These are phyloP conservation scores for Meyerozyma carpophila DNA, from an alignment of 1,139 yeast species.

Conservation along the genomic window DNA sequence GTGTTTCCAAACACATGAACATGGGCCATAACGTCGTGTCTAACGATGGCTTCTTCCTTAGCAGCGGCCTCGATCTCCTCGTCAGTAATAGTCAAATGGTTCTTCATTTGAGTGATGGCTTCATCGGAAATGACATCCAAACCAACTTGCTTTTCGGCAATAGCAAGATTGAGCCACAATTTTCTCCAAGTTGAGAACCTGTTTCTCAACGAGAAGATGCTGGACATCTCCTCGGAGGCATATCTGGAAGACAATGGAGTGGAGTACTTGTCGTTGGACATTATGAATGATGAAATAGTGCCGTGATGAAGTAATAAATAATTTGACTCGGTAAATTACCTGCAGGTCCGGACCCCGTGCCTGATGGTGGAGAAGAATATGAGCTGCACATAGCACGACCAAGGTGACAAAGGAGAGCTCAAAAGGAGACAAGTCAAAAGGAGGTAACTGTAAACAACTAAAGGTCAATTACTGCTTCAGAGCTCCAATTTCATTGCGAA, in stretches of 20 bases:
- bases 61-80: conserved; percentile 87
- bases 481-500: no score
- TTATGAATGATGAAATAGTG: conserved; percentile 4
- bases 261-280: conserved; percentile 62
- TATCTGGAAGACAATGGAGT: conserved; percentile 95
- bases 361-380: neutral
- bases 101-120: conserved; percentile 81
- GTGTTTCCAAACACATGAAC: conserved; percentile 91
- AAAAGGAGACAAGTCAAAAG: no score
- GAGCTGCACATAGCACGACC: no score
- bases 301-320: conserved; percentile 1
- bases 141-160: conserved; percentile 92
- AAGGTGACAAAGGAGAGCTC: no score
- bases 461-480: no score
- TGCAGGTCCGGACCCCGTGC: neutral
- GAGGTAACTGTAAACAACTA: no score
- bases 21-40: conserved; percentile 99
- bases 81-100: conserved; percentile 78
- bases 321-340: neutral
- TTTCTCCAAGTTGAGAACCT: conserved; percentile 98
- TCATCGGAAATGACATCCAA: conserved; percentile 79
- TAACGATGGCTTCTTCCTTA: conserved; percentile 92
- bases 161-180: conserved; percentile 92
- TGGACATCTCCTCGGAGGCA: conserved; percentile 96
- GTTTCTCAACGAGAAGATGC: conserved; percentile 84